Evolutionary conservation across 75 land plant species (phyloP).

Genomic region (Isoetes taiwanensis): DNA sequence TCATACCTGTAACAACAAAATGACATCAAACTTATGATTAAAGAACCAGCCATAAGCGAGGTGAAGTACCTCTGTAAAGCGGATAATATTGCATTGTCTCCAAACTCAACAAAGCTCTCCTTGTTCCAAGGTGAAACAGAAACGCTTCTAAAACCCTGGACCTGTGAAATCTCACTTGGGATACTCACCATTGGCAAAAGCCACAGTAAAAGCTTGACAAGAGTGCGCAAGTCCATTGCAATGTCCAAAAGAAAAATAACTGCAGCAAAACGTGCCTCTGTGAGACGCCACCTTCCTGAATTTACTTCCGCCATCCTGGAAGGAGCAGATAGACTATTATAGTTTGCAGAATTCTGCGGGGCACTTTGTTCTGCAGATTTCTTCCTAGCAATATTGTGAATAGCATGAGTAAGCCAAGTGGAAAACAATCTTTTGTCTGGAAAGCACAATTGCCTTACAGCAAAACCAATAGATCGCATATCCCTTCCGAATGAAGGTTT

Average conservation of each 20-base stretch:
- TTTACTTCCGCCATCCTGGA: conserved; percentile 28
- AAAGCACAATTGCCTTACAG: conserved; percentile 46
- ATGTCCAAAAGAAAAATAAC: conserved; percentile 62
- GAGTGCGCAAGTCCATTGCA: conserved; percentile 41
- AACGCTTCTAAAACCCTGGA: conserved; percentile 31
- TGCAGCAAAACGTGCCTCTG: conserved; percentile 60
- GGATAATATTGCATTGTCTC: background rate
- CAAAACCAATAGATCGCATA: conserved; percentile 42
- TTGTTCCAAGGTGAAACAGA: conserved; percentile 22
- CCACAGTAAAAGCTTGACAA: conserved; percentile 67
- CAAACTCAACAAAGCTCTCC: conserved; percentile 21
- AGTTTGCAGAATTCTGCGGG: background rate
- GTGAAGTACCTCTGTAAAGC: background rate
- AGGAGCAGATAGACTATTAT: conserved; percentile 4
- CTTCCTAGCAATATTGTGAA: conserved; percentile 55
- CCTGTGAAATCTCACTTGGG: conserved; percentile 18
- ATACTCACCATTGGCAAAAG: conserved; percentile 39
- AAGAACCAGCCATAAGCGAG: background rate
- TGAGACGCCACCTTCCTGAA: conserved; percentile 42
- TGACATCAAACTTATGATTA: background rate
- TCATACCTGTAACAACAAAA: conserved; percentile 55
- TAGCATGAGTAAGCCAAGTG: conserved; percentile 42
- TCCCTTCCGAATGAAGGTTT: conserved; percentile 22
- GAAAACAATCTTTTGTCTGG: conserved; percentile 44
- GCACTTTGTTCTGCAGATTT: conserved; percentile 26